phyloP scores from a whole-genome alignment of 192 early-diverging fungal genomes.

The Coemansia brasiliensis region DNA sequence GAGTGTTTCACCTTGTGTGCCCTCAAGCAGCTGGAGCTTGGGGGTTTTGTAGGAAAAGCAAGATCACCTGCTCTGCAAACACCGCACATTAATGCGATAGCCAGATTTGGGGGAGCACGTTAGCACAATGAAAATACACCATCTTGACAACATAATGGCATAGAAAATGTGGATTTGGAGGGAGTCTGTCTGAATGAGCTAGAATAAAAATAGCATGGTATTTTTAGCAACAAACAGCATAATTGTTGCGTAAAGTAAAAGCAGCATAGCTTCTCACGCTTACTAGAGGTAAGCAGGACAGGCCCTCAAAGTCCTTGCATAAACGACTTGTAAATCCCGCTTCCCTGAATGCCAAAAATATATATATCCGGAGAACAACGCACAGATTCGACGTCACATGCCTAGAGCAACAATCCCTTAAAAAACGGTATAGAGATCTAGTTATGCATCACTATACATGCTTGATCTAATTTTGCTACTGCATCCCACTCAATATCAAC shows the following conservation, averaged over 20 bases:
- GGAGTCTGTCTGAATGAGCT: background rate
- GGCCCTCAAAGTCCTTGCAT: no score
- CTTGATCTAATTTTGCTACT: background rate
- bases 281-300: no score
- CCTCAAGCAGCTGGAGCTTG: no score
- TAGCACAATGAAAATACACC: background rate
- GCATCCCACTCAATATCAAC: no score
- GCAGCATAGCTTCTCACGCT: no score
- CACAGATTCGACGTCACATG: background rate
- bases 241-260: background rate
- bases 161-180: background rate
- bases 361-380: background rate
- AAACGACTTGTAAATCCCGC: no score
- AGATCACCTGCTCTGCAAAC: background rate
- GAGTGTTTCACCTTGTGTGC: no score
- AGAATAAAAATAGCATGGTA: background rate
- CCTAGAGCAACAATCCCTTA: no score
- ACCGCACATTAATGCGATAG: background rate
- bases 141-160: background rate
- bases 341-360: no score
- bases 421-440: no score
- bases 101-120: background rate
- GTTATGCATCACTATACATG: background rate
- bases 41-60: background rate
- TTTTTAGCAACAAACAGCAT: slow-evolving; percentile 10